These are phyloP conservation scores for Crithidia acanthocephali DNA, from an alignment of 208 protist species.

Conservation along the genomic window DNA sequence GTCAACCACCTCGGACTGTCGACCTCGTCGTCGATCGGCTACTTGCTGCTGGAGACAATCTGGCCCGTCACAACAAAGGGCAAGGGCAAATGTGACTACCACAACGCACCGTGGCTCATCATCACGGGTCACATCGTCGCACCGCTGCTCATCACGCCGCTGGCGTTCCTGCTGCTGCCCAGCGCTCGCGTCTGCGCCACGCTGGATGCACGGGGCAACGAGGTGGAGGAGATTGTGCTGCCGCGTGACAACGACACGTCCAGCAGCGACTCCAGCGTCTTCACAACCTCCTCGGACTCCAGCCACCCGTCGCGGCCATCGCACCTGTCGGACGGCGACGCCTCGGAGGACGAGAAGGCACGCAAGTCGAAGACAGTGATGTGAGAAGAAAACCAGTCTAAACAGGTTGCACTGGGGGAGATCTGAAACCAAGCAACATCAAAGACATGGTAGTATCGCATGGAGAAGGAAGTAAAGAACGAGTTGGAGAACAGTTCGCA, in stretches of 20 bases:
- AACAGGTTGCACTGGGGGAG: no score
- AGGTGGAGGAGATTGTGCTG: conserved; percentile 23
- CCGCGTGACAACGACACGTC: not conserved
- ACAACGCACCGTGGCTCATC: conserved; percentile 59
- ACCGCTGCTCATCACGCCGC: conserved; percentile 58
- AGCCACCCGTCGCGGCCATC: no score
- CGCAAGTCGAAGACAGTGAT: no score
- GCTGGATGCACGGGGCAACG: conserved; percentile 51
- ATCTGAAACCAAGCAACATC: no score
- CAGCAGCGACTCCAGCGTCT: not conserved
- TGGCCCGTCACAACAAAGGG: conserved; percentile 17
- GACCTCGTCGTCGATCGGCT: conserved; percentile 14
- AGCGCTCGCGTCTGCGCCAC: conserved; percentile 54
- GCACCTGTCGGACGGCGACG: no score
- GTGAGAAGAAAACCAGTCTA: no score
- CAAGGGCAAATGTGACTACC: conserved; percentile 19
- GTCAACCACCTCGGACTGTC: not conserved
- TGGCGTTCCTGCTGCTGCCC: conserved; percentile 63
- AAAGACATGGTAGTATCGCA: no score
- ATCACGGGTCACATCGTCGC: conserved; percentile 55
- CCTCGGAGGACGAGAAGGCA: no score
- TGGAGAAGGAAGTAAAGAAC: no score
- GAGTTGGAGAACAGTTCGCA: no score
- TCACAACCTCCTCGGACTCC: not conserved
- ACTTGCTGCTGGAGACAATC: conserved; percentile 22